Percentiles rank a stretch among this genome's conserved stretches.
Conservation (phyloP, 169 alveolate genomes). For the Cryptosporidium ubiquitum region DNA sequence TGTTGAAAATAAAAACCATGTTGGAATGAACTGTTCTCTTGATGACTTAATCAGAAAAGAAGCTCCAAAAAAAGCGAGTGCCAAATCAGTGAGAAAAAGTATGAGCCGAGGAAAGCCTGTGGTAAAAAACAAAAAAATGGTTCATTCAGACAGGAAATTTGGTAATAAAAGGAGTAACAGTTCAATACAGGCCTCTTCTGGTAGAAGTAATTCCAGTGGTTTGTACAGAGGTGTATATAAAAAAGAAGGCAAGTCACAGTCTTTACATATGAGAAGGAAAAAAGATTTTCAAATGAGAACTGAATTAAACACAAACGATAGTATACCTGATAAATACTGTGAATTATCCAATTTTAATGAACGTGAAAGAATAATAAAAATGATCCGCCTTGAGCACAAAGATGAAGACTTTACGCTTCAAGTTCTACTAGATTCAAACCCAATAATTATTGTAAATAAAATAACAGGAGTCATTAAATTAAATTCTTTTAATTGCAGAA, state of each 20-base stretch:
- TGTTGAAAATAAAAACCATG: slow-evolving; percentile 18
- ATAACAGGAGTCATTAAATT: slow-evolving; percentile 65
- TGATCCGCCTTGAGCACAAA: slow-evolving; percentile 42
- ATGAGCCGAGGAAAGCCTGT: not conserved
- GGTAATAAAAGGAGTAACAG: not conserved
- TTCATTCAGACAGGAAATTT: not conserved
- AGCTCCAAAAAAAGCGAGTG: slow-evolving; percentile 35
- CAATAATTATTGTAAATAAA: slow-evolving; percentile 51
- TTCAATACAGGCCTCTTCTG: not conserved
- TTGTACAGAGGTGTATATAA: not conserved
- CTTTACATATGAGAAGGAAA: slow-evolving; percentile 12
- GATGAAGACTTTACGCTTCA: slow-evolving; percentile 56
- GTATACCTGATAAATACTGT: slow-evolving; percentile 16
- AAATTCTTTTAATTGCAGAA: slow-evolving; percentile 37
- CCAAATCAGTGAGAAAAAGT: not conserved
- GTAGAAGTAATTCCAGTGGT: not conserved
- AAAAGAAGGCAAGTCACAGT: slow-evolving; percentile 19
- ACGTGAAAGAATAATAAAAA: slow-evolving; percentile 33
- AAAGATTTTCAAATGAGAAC: slow-evolving; percentile 34
- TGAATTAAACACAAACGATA: slow-evolving; percentile 22
- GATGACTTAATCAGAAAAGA: slow-evolving; percentile 50
- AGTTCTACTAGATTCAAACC: slow-evolving; percentile 25
- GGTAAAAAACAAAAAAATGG: not conserved
- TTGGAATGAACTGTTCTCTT: slow-evolving; percentile 53
- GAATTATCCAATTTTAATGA: slow-evolving; percentile 35